A percentile compares a stretch with the other conserved stretches of the same genome.
Evolutionary conservation across 305 asterid genomes (phyloP).

Genomic region (Rubia balearica): DNA sequence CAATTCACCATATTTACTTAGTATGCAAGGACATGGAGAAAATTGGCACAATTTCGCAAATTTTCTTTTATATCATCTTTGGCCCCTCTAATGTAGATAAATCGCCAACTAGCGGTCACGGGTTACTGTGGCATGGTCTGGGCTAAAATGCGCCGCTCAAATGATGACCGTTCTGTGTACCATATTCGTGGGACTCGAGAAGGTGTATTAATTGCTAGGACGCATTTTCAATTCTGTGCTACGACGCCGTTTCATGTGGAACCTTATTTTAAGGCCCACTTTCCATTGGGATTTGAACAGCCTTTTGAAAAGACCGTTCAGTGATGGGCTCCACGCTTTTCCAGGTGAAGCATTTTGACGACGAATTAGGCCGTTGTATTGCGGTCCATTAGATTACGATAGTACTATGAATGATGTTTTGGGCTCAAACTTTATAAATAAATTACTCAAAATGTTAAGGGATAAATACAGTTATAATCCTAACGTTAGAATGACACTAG

Average conservation of each 20-base stretch:
- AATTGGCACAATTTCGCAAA: background rate
- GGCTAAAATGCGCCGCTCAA: slow-evolving; percentile 22
- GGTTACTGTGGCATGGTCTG: background rate
- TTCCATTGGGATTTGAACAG: slow-evolving; percentile 29
- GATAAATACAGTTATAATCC: no score
- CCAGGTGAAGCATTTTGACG: background rate
- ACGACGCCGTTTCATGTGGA: background rate
- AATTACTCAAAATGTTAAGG: no score
- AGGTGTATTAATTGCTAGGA: slow-evolving; percentile 30
- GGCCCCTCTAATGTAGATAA: background rate
- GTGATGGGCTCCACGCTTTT: background rate
- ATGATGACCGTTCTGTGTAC: slow-evolving; percentile 15
- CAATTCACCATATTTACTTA: no score
- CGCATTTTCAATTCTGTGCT: background rate
- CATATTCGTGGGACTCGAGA: slow-evolving; percentile 12
- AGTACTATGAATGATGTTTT: no score
- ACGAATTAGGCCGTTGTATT: no score
- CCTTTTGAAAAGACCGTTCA: background rate
- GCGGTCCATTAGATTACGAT: no score
- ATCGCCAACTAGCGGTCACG: background rate
- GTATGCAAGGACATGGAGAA: no score
- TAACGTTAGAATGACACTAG: no score
- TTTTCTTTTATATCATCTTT: background rate
- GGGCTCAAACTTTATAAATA: no score
- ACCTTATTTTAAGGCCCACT: slow-evolving; percentile 15